Base-by-base conservation (phyloP, 345 rosid species). In the Euphorbia tirucalli region DNA sequence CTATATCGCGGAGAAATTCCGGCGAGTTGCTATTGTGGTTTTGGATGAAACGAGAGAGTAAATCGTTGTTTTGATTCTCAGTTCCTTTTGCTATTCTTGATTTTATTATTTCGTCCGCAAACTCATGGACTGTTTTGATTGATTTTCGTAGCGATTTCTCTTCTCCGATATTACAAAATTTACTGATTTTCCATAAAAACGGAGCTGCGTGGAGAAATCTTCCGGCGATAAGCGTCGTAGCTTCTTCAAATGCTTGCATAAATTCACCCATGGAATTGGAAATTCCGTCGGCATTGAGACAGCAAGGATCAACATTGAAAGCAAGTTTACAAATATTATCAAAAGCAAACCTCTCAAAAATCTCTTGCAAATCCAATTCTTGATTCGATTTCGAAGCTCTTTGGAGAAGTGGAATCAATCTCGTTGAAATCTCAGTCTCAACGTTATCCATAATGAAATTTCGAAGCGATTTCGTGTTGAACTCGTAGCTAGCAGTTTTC, bases 401-500 rank as follows among this genome's bases (percentile, higher is more conserved):
- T 22, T 27, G 58, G 7, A 84, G 76, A 21, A 73, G 48, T 2
- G 85, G 87, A 24, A 78, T 27, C 11, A 82, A 68, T 41, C 88
- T 72, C 35, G 70, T 8, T 2, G 69, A 61, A 32, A 80, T 65
- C 75, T 82, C 88, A 10, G 50, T 61, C n/a, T 74, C 68, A 1
- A 81, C 85, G 46, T 65, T 75, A 1, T 73, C 82, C 78, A 80
- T 58, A 22, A 71, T 75, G 50, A 82, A 85, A 41, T 71, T 78
- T 5, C 81, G 25, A 16, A 80, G 85, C 5, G 85, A 85, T 61
- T 31, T 78, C 39, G 84, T 82, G 70, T 69, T 85, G 77, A 85
- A 82, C 57, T 78, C 83, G 63, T 84, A 79, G 83, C 84, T 77
- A 27, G 85, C 81, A 39, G 81, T 82, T 65, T 84, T 82, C 24